Percentiles rank a stretch among this genome's conserved stretches.
These are phyloP conservation scores for Fusarium tanahbumbuense DNA, from an alignment of 2,329 filamentous ascomycete genomes.

Conservation along the genomic window DNA sequence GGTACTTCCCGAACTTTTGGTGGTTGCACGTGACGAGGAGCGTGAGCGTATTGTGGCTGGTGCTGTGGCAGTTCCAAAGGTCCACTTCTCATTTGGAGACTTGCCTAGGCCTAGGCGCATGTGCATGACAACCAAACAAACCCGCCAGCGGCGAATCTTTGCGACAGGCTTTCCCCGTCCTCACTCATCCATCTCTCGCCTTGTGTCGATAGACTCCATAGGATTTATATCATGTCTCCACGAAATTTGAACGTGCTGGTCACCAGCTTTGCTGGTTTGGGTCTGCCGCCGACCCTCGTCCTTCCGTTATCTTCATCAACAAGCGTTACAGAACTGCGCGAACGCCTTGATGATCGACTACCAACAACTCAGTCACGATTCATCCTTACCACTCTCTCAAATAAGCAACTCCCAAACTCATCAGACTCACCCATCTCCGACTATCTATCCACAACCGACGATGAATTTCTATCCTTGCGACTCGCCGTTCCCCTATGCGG, in stretches of 20 bases:
- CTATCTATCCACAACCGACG: conserved; percentile 66
- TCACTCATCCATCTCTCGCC: background rate
- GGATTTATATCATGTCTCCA: conserved; percentile 60
- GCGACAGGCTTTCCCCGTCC: background rate
- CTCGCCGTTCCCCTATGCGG: conserved; percentile 83
- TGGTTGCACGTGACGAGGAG: conserved; percentile 51
- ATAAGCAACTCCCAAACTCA: conserved; percentile 71
- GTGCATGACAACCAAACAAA: conserved; percentile 21
- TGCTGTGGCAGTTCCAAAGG: conserved; percentile 4
- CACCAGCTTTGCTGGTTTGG: conserved; percentile 84
- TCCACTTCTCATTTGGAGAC: conserved; percentile 19
- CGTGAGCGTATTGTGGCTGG: conserved; percentile 30
- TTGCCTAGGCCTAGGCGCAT: background rate
- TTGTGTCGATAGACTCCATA: background rate
- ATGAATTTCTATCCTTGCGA: conserved; percentile 84
- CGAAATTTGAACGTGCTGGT: conserved; percentile 82
- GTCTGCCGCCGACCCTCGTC: conserved; percentile 83
- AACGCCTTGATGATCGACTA: conserved; percentile 70
- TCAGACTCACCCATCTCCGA: conserved; percentile 68
- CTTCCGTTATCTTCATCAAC: conserved; percentile 76
- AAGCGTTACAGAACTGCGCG: conserved; percentile 74
- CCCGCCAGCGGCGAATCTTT: conserved; percentile 19
- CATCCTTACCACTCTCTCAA: conserved; percentile 84
- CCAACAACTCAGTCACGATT: conserved; percentile 70
- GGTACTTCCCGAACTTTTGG: conserved; percentile 42